Base-by-base conservation (phyloP, 371 early-diverging fungal species). In the Rhizopus stolonifer region DNA sequence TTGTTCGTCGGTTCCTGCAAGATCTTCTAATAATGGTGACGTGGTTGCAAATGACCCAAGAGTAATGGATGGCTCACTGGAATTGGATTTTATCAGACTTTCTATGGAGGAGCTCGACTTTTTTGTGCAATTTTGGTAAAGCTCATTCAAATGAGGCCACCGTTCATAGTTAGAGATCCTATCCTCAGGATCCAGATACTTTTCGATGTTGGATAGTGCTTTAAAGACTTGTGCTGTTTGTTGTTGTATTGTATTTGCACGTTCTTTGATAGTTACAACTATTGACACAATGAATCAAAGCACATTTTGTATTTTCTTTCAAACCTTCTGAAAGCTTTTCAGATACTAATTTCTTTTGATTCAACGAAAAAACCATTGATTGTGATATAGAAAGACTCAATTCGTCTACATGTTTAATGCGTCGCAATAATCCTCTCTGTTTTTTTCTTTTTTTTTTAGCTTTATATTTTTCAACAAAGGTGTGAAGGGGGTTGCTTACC, bases 401-500 rank as follows among this genome's bases (percentile, higher is more conserved):
- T 21, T 69, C 63, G 25, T 69, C 63, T 10, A 60, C 65, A 38
- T 69, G 62, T 8, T 60, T 57, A 31, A 65, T 65, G 9, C 66
- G 52, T 18, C 60, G 60, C 18, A 65, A 45, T 15, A 69, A 18
- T 18, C 52, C 29, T 38, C 42, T 56, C 51, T 69, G 39, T 19
- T 19, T 2, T 1, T 10, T n/a, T 38, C 42, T 56, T 48, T 69
- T 39, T 19, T 19, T 2, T 1, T 10, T n/a, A 29, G 14, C 15
- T 17, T 1, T 22, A 6, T 9, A 34, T 13, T 1, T 2, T 0
- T 31, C 11, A 13, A 9, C 7, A 42, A 15, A n/a, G 38, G 3
- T 24, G 5, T 44, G 31, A 7, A 29, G 7, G 10, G 15, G 0
- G 24, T 10, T 31, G 10, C 22, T 14, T 61, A 50, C 61, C 52